Conservation (phyloP, 495 filamentous ascomycete genomes). For the Clavariopsis aquatica region DNA sequence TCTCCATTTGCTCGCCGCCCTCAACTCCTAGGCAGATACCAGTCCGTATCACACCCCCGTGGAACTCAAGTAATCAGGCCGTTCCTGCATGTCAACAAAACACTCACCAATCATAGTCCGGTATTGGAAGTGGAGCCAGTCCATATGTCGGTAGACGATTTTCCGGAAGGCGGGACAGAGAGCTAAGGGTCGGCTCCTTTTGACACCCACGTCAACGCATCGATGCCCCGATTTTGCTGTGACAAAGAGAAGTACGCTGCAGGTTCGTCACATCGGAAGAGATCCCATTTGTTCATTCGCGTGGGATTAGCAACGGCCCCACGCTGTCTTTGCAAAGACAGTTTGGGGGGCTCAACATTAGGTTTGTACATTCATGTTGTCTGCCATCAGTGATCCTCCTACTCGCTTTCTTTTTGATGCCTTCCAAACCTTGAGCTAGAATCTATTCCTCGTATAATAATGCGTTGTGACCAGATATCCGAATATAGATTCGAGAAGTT, state of each 20-base stretch:
- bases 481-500: too few species aligned
- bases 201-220: not conserved
- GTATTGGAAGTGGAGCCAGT: not conserved
- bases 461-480: too few species aligned
- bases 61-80: not conserved
- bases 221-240: not conserved
- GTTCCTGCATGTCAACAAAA: not conserved
- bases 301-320: not conserved
- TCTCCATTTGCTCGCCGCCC: not conserved
- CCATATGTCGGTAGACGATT: conserved; percentile 8
- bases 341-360: not conserved
- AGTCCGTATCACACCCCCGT: not conserved
- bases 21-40: not conserved
- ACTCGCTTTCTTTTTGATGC: too few species aligned
- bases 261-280: not conserved
- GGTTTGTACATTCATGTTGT: not conserved
- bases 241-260: not conserved
- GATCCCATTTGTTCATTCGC: not conserved
- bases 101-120: not conserved
- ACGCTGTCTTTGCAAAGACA: not conserved
- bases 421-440: too few species aligned
- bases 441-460: too few species aligned
- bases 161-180: not conserved
- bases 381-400: too few species aligned
- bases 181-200: not conserved